A percentile compares a stretch with the other conserved stretches of the same genome.
Evolutionary conservation across 352 stramenopile species (phyloP).

Genomic region (Pythium volutum): DNA sequence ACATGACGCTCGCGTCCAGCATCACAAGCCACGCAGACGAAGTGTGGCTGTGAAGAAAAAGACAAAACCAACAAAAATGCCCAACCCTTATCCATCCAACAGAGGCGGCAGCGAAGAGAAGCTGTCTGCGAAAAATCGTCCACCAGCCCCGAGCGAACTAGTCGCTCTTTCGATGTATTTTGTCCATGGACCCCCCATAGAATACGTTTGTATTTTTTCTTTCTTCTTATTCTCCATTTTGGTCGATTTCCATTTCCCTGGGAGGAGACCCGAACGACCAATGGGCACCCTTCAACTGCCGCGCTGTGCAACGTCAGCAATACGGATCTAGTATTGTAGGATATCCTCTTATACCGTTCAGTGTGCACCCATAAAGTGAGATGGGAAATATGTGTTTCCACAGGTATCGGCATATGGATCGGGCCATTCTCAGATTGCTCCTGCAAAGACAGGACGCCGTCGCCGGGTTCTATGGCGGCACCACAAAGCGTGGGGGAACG

Average conservation of each 20-base stretch:
- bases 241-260: no score
- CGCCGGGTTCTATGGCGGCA: no score
- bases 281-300: no score
- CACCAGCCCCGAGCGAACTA: no score
- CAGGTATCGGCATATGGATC: background rate
- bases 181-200: no score
- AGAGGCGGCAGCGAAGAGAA: slow-evolving; percentile 1
- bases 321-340: background rate
- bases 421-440: slow-evolving; percentile 10
- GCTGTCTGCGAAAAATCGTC: background rate
- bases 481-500: background rate
- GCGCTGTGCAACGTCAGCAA: no score
- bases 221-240: no score
- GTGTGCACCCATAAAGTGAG: background rate
- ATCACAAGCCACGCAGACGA: slow-evolving; percentile 47
- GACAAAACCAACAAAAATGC: no score
- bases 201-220: no score
- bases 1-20: slow-evolving; percentile 44
- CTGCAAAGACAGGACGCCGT: background rate
- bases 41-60: slow-evolving; percentile 42
- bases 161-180: no score
- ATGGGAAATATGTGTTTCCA: background rate
- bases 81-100: no score
- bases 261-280: no score
- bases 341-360: background rate